Evolutionary conservation across 1,139 yeast genomes (phyloP).

Genomic region (Scheffersomyces insectosa): DNA sequence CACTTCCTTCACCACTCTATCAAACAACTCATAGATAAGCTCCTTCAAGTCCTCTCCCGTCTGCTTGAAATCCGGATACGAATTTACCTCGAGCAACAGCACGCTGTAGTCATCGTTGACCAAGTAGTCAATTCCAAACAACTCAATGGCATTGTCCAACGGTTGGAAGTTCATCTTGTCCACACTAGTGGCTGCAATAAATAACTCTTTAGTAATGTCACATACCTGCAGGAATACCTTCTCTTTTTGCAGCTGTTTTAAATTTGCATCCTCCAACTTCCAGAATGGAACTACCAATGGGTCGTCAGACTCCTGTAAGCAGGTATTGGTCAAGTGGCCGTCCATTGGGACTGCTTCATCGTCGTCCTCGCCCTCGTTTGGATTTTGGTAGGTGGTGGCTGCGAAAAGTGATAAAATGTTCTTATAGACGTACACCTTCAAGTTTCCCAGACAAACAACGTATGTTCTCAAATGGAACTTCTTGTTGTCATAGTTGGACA

Average conservation of each 20-base stretch:
- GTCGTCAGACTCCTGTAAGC: slow-evolving; percentile 63
- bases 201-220: slow-evolving; percentile 66
- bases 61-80: slow-evolving; percentile 96
- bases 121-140: slow-evolving; percentile 85
- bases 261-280: slow-evolving; percentile 35
- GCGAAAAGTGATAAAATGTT: slow-evolving; percentile 84
- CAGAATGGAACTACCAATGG: slow-evolving; percentile 68
- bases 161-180: slow-evolving; percentile 92
- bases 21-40: slow-evolving; percentile 62
- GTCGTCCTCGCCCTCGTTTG: slow-evolving; percentile 26
- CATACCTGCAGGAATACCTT: slow-evolving; percentile 57
- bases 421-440: slow-evolving; percentile 75
- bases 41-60: slow-evolving; percentile 76
- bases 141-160: slow-evolving; percentile 74
- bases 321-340: slow-evolving; percentile 90
- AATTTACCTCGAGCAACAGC: slow-evolving; percentile 76
- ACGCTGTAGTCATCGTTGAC: slow-evolving; percentile 60
- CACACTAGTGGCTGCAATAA: slow-evolving; percentile 75
- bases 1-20: slow-evolving; percentile 35
- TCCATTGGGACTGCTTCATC: slow-evolving; percentile 45
- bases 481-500: slow-evolving; percentile 59
- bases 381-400: slow-evolving; percentile 46
- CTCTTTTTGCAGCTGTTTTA: slow-evolving; percentile 23
- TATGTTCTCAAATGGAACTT: slow-evolving; percentile 90
- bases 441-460: slow-evolving; percentile 72